Percentiles rank a stretch among this genome's conserved stretches.
phyloP scores from a whole-genome alignment of 2,329 filamentous ascomycete species.

The Phoma sp. region DNA sequence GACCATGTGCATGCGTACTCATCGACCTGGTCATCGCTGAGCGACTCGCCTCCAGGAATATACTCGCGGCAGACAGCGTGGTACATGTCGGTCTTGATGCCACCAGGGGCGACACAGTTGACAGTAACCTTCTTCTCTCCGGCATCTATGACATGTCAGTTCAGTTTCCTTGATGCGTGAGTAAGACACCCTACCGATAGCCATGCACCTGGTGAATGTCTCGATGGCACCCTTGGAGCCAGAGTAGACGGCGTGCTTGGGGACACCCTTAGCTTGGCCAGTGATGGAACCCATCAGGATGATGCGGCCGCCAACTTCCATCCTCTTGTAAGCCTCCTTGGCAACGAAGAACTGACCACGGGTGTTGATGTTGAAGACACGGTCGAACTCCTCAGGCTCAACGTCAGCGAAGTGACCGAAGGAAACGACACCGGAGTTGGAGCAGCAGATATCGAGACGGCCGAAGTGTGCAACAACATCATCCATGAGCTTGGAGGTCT shows the following conservation, averaged over 20 bases:
- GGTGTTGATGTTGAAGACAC: slow-evolving; percentile 67
- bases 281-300: slow-evolving; percentile 64
- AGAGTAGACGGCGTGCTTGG: slow-evolving; percentile 61
- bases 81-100: slow-evolving; percentile 65
- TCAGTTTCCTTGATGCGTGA: not conserved
- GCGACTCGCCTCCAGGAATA: slow-evolving; percentile 63
- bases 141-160: slow-evolving; percentile 47
- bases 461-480: slow-evolving; percentile 68
- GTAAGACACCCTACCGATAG: slow-evolving; percentile 48
- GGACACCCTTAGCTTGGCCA: slow-evolving; percentile 62
- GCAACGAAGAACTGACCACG: slow-evolving; percentile 69
- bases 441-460: slow-evolving; percentile 72
- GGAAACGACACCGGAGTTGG: slow-evolving; percentile 66
- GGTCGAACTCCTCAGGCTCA: slow-evolving; percentile 62
- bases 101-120: slow-evolving; percentile 66
- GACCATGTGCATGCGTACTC: slow-evolving; percentile 70
- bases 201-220: slow-evolving; percentile 62
- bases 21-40: slow-evolving; percentile 64
- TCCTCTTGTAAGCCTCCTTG: slow-evolving; percentile 61
- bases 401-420: slow-evolving; percentile 62
- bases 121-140: slow-evolving; percentile 62
- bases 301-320: slow-evolving; percentile 58
- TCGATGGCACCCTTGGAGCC: slow-evolving; percentile 61
- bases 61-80: slow-evolving; percentile 69
- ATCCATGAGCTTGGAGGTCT: slow-evolving; percentile 69